Evolutionary conservation across 2,329 filamentous ascomycete genomes (phyloP), one percentile per base, ranked within the genome.

Genomic region (Emergomyces africanus): DNA sequence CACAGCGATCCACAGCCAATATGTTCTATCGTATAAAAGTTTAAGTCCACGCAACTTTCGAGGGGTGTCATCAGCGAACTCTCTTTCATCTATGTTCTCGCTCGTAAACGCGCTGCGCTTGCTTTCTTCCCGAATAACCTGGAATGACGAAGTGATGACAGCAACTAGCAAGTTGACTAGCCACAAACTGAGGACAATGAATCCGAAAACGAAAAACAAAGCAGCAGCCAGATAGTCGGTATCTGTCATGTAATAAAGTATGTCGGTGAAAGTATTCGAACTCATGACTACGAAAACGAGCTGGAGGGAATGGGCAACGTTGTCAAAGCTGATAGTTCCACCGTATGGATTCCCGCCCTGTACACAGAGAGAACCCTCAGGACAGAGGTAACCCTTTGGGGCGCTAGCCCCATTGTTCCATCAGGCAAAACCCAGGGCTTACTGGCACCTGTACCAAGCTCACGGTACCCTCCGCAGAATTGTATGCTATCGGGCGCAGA

Each of bases 241-340:
- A 68, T 95, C 85, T 57, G 88, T 90, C 4, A 92, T 90, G 66
- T 90, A 88, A 72, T 99, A 99, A 79, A 99, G 90, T 57, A 97
- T 77, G 72, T 97, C 90, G 1, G 90, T 88, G 73, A 95, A 99
- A 0, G 94, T 99, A 71, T 99, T 99, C 54, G 90, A 92, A 67
- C 90, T 96, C 89, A 99, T 99, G 69, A 99, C 87, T 57, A 99
- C 90, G 69, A 99, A 99, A 1, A 99, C 91, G 60, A 97, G 78
- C 74, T 99, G 90, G 57, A 97, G 76, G 0, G 91, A 96, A 64
- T 97, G 86, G 35, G 89, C 75, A 46, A 99, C 95, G 69, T 97
- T 92, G 76, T 99, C 94, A 69, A 97, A 99, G 71, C 87, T 95
- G 66, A 96, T 82, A 0, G 94, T 99, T 57, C 83, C 84, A 66